These are phyloP conservation scores for Paraconiothyrium sp. DNA, from an alignment of 2,329 filamentous ascomycete species.

Conservation along the genomic window DNA sequence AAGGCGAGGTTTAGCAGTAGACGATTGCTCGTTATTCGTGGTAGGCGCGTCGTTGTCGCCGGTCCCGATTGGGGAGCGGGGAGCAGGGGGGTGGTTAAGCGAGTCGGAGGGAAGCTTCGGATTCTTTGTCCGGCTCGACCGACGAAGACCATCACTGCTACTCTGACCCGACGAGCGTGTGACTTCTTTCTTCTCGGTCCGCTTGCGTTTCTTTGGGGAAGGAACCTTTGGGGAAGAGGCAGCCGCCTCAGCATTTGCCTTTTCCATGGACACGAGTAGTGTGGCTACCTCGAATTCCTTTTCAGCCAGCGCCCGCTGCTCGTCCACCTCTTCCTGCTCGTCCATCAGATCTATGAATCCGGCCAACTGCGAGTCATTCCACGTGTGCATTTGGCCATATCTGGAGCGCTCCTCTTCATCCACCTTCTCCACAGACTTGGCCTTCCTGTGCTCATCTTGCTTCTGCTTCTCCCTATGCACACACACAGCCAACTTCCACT, in stretches of 20 bases:
- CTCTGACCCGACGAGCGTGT: background rate
- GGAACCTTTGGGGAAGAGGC: too few species aligned
- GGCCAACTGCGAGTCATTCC: too few species aligned
- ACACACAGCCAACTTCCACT: slow-evolving; percentile 1
- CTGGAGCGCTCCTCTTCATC: too few species aligned
- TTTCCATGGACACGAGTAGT: too few species aligned
- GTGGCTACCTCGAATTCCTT: background rate
- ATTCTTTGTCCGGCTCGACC: background rate
- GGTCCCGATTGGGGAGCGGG: background rate
- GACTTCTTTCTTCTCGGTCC: background rate
- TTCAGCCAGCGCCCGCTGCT: background rate
- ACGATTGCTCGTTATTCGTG: background rate
- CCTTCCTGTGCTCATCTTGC: background rate
- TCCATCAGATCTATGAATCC: too few species aligned
- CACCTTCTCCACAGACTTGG: background rate
- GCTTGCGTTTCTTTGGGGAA: background rate
- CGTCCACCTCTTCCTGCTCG: too few species aligned
- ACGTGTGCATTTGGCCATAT: too few species aligned
- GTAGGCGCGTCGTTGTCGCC: background rate
- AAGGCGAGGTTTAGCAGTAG: background rate
- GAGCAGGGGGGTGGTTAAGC: background rate
- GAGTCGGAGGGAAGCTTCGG: background rate
- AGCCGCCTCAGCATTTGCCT: too few species aligned
- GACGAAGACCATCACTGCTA: background rate
- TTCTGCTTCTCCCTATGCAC: background rate